Conservation (phyloP, 2,329 filamentous ascomycete species). For the Lasiodiplodia sp. region DNA sequence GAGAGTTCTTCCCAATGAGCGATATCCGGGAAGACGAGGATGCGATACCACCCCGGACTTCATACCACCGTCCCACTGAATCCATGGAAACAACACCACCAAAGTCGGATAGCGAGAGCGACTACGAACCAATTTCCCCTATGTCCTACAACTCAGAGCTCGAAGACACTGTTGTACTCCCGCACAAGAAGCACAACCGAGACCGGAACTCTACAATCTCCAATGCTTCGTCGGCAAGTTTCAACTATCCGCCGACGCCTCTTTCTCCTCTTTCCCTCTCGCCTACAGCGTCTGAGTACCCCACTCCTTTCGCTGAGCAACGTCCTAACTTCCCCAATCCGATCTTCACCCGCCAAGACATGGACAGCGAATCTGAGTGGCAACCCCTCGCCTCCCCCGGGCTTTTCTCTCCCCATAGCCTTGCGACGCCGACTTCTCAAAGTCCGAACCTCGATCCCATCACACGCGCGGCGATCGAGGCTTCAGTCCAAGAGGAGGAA, state of each 20-base stretch:
- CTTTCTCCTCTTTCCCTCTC: slow-evolving; percentile 23
- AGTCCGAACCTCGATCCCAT: slow-evolving; percentile 19
- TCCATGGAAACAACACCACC: slow-evolving; percentile 19
- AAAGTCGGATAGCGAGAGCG: slow-evolving; percentile 18
- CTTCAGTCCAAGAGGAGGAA: slow-evolving; percentile 22
- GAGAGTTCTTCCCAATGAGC: not conserved
- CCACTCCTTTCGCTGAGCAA: slow-evolving; percentile 16
- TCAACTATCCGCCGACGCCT: slow-evolving; percentile 23
- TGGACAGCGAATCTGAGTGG: slow-evolving; percentile 13
- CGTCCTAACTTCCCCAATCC: slow-evolving; percentile 8
- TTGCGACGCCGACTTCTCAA: slow-evolving; percentile 11
- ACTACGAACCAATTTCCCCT: slow-evolving; percentile 10
- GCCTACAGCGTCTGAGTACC: slow-evolving; percentile 9
- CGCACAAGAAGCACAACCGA: slow-evolving; percentile 18
- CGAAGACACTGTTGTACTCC: slow-evolving; percentile 21
- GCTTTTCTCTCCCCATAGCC: slow-evolving; percentile 13
- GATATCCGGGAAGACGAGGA: not conserved
- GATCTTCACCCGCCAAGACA: slow-evolving; percentile 16
- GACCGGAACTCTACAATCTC: slow-evolving; percentile 30
- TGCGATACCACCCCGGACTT: not conserved
- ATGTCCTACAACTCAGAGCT: slow-evolving; percentile 9
- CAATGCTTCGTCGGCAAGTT: slow-evolving; percentile 15
- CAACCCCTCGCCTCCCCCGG: slow-evolving; percentile 16
- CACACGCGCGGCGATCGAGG: slow-evolving; percentile 24
- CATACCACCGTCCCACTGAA: slow-evolving; percentile 9